These are phyloP conservation scores for Cladosporium oxysporum DNA, from an alignment of 2,329 filamentous ascomycete genomes.

Conservation along the genomic window DNA sequence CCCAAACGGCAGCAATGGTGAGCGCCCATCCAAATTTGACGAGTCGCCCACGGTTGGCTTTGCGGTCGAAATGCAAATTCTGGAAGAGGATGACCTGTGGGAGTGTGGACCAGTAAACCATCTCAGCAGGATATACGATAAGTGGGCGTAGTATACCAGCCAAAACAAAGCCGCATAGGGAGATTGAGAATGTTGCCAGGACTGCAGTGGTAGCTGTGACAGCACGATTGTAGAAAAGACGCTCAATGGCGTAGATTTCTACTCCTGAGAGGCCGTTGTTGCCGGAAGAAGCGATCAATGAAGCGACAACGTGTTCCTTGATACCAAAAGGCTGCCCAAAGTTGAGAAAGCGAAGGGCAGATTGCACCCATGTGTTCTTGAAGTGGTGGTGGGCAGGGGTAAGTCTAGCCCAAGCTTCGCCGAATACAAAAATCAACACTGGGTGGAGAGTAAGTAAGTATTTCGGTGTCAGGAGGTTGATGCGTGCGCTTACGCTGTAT, in stretches of 20 bases:
- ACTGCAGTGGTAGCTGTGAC: slow-evolving; percentile 1
- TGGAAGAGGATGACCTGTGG: slow-evolving; percentile 7
- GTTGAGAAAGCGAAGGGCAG: neutral
- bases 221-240: slow-evolving; percentile 3
- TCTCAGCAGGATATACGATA: neutral
- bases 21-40: slow-evolving; percentile 1
- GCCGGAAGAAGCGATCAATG: neutral
- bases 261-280: slow-evolving; percentile 4
- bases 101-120: slow-evolving; percentile 3
- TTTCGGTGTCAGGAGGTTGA: no score
- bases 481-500: slow-evolving; percentile 3
- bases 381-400: neutral
- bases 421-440: neutral
- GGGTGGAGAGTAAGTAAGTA: neutral
- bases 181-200: slow-evolving; percentile 6
- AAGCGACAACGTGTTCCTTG: slow-evolving; percentile 1
- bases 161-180: neutral
- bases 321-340: slow-evolving; percentile 4
- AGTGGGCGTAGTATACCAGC: slow-evolving; percentile 1
- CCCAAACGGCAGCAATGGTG: slow-evolving; percentile 38
- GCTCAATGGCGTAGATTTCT: slow-evolving; percentile 4
- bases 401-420: neutral
- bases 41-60: neutral
- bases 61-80: slow-evolving; percentile 2
- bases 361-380: neutral